Base-by-base conservation (phyloP, 805 yeast genomes). In the Cyberlindnera saturnus region DNA sequence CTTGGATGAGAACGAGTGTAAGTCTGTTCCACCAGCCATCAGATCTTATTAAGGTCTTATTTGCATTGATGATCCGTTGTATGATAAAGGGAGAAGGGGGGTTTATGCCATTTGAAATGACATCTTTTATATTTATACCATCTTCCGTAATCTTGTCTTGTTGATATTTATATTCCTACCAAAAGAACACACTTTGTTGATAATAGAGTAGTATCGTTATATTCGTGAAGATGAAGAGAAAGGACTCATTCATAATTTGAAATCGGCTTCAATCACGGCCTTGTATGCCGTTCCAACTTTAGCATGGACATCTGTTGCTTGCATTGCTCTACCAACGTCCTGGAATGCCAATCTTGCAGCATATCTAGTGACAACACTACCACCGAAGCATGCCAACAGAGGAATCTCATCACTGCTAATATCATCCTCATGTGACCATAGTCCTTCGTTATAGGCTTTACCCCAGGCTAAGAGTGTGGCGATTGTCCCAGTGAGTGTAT, bases 1-100 rank as follows among this genome's bases (percentile, higher is more conserved):
- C 36, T 77, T 91, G 67, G 96, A 93, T 69, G 95, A 80, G 69
- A 72, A 68, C 51, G 98, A 91, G 69, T 89, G 96, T 78, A 86
- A 88, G 70, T 74, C 96, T 39, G 96, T 91, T 51, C 98, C 98
- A 53, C 98, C 98, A 46, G 93, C 95, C 45, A 82, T 85, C 71
- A 91, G 99, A 79, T 89, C 88, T 49, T 91, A 91, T 68, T 91
- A 81, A 51, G 34, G 19, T 32, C 35, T 16, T 19, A 16, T 33
- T 33, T 17, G 20, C 17, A 16, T 33, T 14, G 17, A 16, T 15
- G 35, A 17, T 33, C 35, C 19, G 19, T 15, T 17, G 19, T 33
- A 33, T 11, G 35, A 11, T 16, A 11, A 16, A 13, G 35, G n/a
- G 34, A 33, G 20, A 19, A 6, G 17, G 17, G 17, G 35, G 17